Evolutionary conservation across 2,329 filamentous ascomycete genomes (phyloP).

Genomic region (Phialocephala sp.): DNA sequence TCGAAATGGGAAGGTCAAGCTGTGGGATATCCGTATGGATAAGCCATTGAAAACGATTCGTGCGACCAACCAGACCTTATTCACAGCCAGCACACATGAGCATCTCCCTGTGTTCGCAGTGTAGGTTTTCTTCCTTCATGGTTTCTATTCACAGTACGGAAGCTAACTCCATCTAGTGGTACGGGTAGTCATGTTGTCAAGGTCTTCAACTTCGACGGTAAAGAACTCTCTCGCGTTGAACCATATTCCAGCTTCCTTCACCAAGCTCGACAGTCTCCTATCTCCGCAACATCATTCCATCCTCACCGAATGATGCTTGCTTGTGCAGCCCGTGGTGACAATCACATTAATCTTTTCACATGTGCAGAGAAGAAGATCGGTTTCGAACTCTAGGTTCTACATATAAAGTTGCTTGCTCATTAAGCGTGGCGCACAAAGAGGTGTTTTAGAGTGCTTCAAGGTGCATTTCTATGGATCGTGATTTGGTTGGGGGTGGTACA

Average conservation of each 20-base stretch:
- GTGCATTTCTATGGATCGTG: not conserved
- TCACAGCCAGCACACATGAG: slow-evolving; percentile 91
- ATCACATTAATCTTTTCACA: slow-evolving; percentile 88
- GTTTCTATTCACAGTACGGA: not conserved
- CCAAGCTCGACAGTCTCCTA: slow-evolving; percentile 79
- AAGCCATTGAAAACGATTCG: slow-evolving; percentile 74
- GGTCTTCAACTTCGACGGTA: slow-evolving; percentile 87
- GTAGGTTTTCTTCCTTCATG: slow-evolving; percentile 59
- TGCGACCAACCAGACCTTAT: slow-evolving; percentile 77
- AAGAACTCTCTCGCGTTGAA: slow-evolving; percentile 80
- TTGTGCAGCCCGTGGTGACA: slow-evolving; percentile 83
- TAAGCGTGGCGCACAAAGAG: slow-evolving; percentile 7
- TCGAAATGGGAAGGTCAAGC: slow-evolving; percentile 88
- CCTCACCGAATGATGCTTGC: slow-evolving; percentile 92
- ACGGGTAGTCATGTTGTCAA: slow-evolving; percentile 88
- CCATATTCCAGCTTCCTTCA: slow-evolving; percentile 89
- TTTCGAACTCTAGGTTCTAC: slow-evolving; percentile 10
- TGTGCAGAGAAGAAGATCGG: slow-evolving; percentile 59
- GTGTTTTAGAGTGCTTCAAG: slow-evolving; percentile 5
- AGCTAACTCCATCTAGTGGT: slow-evolving; percentile 62
- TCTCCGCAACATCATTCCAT: slow-evolving; percentile 91
- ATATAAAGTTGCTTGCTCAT: not conserved
- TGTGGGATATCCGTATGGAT: slow-evolving; percentile 96
- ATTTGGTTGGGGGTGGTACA: not conserved
- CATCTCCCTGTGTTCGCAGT: slow-evolving; percentile 95